Base-by-base conservation (phyloP, 139 green algal species). In the Diplosphaera chodatii region DNA sequence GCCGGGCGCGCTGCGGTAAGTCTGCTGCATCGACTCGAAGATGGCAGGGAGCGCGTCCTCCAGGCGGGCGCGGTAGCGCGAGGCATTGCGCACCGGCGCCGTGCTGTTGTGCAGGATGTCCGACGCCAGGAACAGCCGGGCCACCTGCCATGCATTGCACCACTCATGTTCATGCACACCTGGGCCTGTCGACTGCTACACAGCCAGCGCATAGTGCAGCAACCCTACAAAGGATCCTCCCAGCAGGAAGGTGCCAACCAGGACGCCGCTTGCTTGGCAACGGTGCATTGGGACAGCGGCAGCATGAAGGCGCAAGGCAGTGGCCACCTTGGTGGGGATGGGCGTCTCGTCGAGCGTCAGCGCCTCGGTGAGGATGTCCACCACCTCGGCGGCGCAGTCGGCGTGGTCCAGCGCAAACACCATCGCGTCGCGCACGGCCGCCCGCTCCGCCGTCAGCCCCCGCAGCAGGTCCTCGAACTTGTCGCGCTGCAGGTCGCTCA, bases 61-160 rank as follows among this genome's bases (percentile, higher is more conserved):
- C 63, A 98, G 74, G 10, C 77, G 75, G 32, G 66, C 83, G 31
- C 93, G 82, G 83, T 93, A 98, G 21, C 87, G 80, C 0, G 82
- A 91, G 0, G 92, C 94, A 74, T 97, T 97, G 59, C 90, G 81
- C 62, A 98, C 91, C 23, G 90, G 85, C 23, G 89, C 89, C 41
- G 85, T 91, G 71, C 73, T 83, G 83, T 98, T 99, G 87, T 98
- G 90, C 66, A 99, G 85, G 30, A 99, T 89, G 84, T 99, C 94
- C 10, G 82, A 94, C 13, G 93, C 82, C 18, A 98, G 82, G 81
- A 96, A 96, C 31, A 99, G 87, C 40, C 90, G 78, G 1, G 86
- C 88, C 3, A 59, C 48, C 48, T 59, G 48, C 37, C 8, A 13
- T 8, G 37, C 13, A 13, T 13, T 13, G 13, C 37, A 48, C 37